phyloP scores from a whole-genome alignment of 1,284 basidiomycete genomes.

The Fomes fomentarius region DNA sequence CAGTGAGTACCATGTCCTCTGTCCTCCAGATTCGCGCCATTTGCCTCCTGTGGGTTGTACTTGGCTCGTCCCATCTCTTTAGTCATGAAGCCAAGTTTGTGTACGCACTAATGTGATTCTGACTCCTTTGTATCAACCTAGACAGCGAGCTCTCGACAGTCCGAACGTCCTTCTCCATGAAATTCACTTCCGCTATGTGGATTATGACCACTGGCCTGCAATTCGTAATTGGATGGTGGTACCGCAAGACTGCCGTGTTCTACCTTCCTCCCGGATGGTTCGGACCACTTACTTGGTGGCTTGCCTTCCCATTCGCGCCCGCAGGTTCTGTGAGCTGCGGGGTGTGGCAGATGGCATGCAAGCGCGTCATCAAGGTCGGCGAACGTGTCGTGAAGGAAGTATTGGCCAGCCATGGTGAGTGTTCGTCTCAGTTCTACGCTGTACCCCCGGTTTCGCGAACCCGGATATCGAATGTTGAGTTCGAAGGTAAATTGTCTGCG shows the following conservation, averaged over 20 bases:
- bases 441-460: background rate
- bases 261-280: slow-evolving; percentile 90
- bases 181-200: slow-evolving; percentile 81
- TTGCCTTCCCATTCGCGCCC: slow-evolving; percentile 84
- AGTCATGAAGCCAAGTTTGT: too few relatives aligned
- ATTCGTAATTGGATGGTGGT: slow-evolving; percentile 87
- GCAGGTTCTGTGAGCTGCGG: slow-evolving; percentile 87
- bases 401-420: slow-evolving; percentile 20
- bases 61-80: too few relatives aligned
- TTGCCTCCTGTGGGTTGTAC: too few relatives aligned
- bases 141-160: slow-evolving; percentile 70
- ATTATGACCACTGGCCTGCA: slow-evolving; percentile 83
- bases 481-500: background rate
- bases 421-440: background rate
- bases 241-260: slow-evolving; percentile 86
- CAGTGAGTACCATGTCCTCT: slow-evolving; percentile 58
- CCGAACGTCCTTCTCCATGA: slow-evolving; percentile 71
- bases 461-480: background rate
- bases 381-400: slow-evolving; percentile 72
- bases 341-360: slow-evolving; percentile 91
- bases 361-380: slow-evolving; percentile 71
- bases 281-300: slow-evolving; percentile 80
- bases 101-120: background rate
- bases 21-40: too few relatives aligned
- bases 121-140: slow-evolving; percentile 35